These are phyloP conservation scores for Cephalotrichum gorgonifer DNA, from an alignment of 2,329 filamentous ascomycete genomes.

Conservation along the genomic window DNA sequence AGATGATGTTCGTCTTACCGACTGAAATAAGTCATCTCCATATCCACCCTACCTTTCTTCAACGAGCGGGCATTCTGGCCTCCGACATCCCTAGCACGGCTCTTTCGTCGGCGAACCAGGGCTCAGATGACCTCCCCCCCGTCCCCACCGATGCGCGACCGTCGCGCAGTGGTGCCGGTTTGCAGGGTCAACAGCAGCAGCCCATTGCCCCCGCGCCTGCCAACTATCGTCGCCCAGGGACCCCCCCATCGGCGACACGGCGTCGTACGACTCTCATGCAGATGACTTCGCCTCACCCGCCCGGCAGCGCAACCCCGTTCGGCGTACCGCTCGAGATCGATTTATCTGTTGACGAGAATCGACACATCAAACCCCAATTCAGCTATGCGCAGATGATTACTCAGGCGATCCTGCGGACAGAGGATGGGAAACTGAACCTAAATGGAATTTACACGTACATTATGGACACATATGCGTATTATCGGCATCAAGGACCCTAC, in stretches of 20 bases:
- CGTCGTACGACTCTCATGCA: constrained; percentile 8
- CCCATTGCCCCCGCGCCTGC: constrained; percentile 49
- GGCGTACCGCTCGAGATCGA: constrained; percentile 47
- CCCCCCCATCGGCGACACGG: constrained; percentile 38
- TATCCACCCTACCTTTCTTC: constrained; percentile 59
- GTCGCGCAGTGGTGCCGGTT: constrained; percentile 13
- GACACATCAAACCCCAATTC: constrained; percentile 88
- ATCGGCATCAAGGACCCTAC: constrained; percentile 62
- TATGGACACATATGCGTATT: constrained; percentile 84
- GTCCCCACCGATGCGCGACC: constrained; percentile 6
- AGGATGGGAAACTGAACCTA: constrained; percentile 81
- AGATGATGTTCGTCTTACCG: constrained; percentile 99
- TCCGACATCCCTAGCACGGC: constrained; percentile 2
- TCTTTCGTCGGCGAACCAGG: constrained; percentile 6
- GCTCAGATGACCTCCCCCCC: constrained; percentile 7
- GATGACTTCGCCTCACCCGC: constrained; percentile 1
- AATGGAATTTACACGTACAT: constrained; percentile 93
- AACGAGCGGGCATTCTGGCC: constrained; percentile 48
- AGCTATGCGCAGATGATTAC: constrained; percentile 97
- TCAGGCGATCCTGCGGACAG: constrained; percentile 81
- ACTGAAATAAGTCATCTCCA: constrained; percentile 55
- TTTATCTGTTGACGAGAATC: constrained; percentile 71
- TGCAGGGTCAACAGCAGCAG: constrained; percentile 23
- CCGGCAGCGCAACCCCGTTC: constrained; percentile 4
- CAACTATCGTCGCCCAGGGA: constrained; percentile 50